Percentiles rank a stretch among this genome's conserved stretches.
Conservation (phyloP, 2,329 filamentous ascomycete genomes). For the Pseudopyrenochaeta lycopersici region DNA sequence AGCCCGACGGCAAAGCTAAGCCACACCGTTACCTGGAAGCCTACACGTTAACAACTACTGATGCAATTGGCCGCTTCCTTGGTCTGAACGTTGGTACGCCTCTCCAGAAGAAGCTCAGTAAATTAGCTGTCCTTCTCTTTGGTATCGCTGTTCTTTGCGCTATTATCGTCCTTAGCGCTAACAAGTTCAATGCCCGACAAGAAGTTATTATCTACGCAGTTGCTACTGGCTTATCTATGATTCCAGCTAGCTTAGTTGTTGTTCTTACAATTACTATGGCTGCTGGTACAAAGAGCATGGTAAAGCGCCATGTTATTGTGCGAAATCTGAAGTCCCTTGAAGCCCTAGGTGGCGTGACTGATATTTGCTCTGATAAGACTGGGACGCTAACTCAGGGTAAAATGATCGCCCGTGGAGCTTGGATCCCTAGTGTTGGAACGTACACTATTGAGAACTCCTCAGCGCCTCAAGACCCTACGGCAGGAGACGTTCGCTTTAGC, state of each 20-base stretch:
- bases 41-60: constrained; percentile 58
- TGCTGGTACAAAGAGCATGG: too few species aligned
- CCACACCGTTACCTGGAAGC: too few species aligned
- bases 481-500: constrained; percentile 39
- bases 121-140: constrained; percentile 46
- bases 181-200: constrained; percentile 48
- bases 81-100: constrained; percentile 53
- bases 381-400: constrained; percentile 50
- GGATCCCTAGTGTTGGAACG: constrained; percentile 48
- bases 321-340: too few species aligned
- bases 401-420: constrained; percentile 50
- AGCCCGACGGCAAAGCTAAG: constrained; percentile 44
- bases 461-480: constrained; percentile 46
- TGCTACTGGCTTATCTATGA: too few species aligned
- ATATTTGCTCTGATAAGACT: constrained; percentile 64
- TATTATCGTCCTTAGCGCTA: constrained; percentile 52
- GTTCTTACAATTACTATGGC: too few species aligned
- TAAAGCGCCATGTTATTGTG: too few species aligned
- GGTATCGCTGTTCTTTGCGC: constrained; percentile 50
- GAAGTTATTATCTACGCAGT: too few species aligned
- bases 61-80: constrained; percentile 49
- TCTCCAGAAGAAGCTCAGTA: constrained; percentile 48
- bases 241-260: too few species aligned
- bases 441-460: constrained; percentile 48
- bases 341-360: constrained; percentile 47